A percentile compares a stretch with the other conserved stretches of the same genome.
Evolutionary conservation across 495 filamentous ascomycete genomes (phyloP).

Genomic region (Penicillium atrosanguineum): DNA sequence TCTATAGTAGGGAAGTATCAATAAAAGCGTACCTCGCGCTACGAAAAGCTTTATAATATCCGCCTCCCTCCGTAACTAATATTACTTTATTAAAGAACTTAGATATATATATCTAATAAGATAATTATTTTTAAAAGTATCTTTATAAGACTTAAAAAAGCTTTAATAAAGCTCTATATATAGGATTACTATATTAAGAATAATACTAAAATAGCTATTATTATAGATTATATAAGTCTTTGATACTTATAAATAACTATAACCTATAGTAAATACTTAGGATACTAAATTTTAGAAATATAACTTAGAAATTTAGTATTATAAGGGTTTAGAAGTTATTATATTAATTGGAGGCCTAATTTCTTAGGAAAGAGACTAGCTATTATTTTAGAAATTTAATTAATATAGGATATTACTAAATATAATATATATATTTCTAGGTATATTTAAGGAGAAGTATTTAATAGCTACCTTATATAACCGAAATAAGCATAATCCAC

Average conservation of each 20-base stretch:
- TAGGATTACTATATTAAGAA: too few species aligned
- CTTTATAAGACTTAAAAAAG: not conserved
- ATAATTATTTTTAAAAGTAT: not conserved
- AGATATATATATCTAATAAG: not conserved
- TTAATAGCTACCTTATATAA: not conserved
- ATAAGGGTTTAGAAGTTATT: not conserved
- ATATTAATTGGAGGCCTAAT: not conserved
- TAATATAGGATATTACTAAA: not conserved
- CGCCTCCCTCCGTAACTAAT: too few species aligned
- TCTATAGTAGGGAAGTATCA: too few species aligned
- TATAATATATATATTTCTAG: not conserved
- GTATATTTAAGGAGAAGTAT: conserved; percentile 1
- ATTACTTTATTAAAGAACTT: conserved; percentile 1
- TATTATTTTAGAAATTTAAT: too few species aligned
- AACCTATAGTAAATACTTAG: conserved; percentile 1
- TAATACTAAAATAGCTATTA: too few species aligned
- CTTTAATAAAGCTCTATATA: too few species aligned
- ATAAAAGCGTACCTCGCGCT: too few species aligned
- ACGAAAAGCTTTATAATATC: too few species aligned
- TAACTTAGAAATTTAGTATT: conserved; percentile 3
- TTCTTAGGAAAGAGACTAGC: not conserved
- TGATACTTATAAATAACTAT: not conserved
- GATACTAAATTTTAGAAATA: not conserved
- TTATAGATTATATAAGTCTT: too few species aligned
- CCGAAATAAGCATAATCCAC: too few species aligned